Evolutionary conservation across 2,329 filamentous ascomycete genomes (phyloP), one percentile per base, ranked within the genome.

Genomic region (Fusarium sp.): DNA sequence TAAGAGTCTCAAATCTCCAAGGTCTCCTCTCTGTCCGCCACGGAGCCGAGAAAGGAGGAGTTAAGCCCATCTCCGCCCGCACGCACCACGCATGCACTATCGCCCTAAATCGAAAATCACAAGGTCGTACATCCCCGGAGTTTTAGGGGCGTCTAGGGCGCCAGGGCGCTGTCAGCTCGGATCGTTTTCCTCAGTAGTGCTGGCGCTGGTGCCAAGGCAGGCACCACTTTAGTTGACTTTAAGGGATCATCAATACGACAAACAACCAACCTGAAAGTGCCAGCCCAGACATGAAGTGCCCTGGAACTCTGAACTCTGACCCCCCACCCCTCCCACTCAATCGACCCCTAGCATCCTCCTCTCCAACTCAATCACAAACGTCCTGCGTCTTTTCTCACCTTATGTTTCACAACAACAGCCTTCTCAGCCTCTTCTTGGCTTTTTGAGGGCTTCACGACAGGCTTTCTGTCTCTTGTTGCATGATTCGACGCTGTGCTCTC

Each of bases 341-440:
- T 40, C 52, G 55, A 41, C 23, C 37, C 37, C 33, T 46, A 45
- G 20, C 35, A 40, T 23, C 46, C 14, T 32, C 11, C 41, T 55
- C 50, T 42, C 35, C 57, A 44, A 46, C 48, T 55, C 52, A 58
- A 42, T 45, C 56, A 70, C 42, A 53, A 70, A 70, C 66, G 52
- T 49, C 38, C 33, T 26, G 15, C 38, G 60, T 46, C 38, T 27
- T 64, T 48, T 71, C 64, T 66, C 63, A 48, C 46, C 65, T 56
- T 55, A 70, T 71, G 69, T 73, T 71, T 66, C 69, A 73, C 69
- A 48, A 35, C 38, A 23, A 56, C 60, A 56, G 65, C 60, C 69
- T 72, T 69, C 48, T 57, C 64, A 71, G 69, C 69, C 69, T 71
- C 44, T 45, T 66, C 49, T 64, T 64, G 58, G 68, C 68, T 56